phyloP scores from a whole-genome alignment of 306 rosid genomes.

The Dryas drummondii region DNA sequence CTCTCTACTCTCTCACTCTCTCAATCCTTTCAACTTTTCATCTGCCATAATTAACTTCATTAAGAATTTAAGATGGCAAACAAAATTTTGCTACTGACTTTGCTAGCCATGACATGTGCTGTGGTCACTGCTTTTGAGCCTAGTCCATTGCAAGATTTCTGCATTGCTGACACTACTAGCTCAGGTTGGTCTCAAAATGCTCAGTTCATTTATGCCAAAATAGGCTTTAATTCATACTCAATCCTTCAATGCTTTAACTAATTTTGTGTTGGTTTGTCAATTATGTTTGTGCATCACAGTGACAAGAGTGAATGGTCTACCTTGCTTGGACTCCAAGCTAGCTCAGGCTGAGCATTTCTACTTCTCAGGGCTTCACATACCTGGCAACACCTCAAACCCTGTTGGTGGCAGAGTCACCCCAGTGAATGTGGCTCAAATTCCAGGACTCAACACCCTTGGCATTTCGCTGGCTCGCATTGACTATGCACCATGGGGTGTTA shows the following conservation, averaged over 20 bases:
- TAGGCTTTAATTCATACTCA: background rate
- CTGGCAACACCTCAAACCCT: conserved; percentile 10
- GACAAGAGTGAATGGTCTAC: background rate
- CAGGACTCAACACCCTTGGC: conserved; percentile 15
- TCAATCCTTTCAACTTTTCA: background rate
- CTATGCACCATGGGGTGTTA: background rate
- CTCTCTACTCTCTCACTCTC: background rate
- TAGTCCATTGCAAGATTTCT: conserved; percentile 33
- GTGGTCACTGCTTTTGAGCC: conserved; percentile 9
- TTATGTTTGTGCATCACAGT: background rate
- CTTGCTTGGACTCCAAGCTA: conserved; percentile 15
- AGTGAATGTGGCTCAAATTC: conserved; percentile 5
- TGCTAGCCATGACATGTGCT: conserved; percentile 5
- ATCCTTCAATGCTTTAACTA: background rate
- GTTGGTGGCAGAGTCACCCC: background rate
- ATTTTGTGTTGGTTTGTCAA: background rate
- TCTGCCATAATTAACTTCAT: background rate
- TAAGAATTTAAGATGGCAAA: conserved; percentile 7
- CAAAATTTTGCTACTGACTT: background rate
- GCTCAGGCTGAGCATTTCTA: conserved; percentile 3
- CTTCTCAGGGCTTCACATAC: conserved; percentile 5
- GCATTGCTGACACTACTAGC: conserved; percentile 29
- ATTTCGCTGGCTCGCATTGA: background rate
- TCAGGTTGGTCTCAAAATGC: background rate
- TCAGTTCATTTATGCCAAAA: background rate